Percentiles rank a stretch among this genome's conserved stretches.
Evolutionary conservation across 176 grass and related monocot species (phyloP).

Genomic region (Oryza meyeriana): DNA sequence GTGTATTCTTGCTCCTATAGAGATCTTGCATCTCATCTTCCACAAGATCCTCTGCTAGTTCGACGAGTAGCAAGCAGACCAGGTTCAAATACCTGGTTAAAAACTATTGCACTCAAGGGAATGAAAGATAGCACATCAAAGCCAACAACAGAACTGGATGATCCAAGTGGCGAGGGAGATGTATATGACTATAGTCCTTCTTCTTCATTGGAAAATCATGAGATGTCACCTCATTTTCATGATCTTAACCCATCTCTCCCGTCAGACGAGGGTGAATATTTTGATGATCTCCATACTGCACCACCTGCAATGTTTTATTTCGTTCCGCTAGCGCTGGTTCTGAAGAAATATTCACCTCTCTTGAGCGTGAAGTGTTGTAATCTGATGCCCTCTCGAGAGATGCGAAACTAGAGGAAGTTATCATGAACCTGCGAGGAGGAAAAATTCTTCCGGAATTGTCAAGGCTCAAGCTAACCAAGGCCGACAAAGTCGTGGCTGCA

Average conservation of each 20-base stretch:
- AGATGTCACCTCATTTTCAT: too few species aligned
- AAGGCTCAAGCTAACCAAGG: too few species aligned
- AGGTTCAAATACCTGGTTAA: not conserved
- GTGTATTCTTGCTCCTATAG: not conserved
- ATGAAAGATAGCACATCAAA: accelerated
- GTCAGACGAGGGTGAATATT: not conserved
- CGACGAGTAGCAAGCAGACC: not conserved
- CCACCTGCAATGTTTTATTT: not conserved
- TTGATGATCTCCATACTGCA: not conserved
- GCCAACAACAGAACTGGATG: accelerated
- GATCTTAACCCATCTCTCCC: not conserved
- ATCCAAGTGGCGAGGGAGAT: not conserved
- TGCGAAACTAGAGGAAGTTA: too few species aligned
- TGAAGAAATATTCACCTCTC: too few species aligned
- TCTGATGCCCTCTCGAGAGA: too few species aligned
- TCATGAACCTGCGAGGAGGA: too few species aligned
- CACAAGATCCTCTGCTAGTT: not conserved
- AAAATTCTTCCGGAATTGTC: too few species aligned
- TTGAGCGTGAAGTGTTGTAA: too few species aligned
- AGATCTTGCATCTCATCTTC: not conserved
- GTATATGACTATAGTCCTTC: not conserved
- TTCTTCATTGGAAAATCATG: not conserved
- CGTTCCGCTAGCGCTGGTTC: too few species aligned
- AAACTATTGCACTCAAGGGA: not conserved
- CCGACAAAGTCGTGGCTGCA: too few species aligned